A percentile compares a stretch with the other conserved stretches of the same genome.
These are phyloP conservation scores for Phaeosphaeriaceae sp. DNA, from an alignment of 2,329 filamentous ascomycete species.

Conservation along the genomic window DNA sequence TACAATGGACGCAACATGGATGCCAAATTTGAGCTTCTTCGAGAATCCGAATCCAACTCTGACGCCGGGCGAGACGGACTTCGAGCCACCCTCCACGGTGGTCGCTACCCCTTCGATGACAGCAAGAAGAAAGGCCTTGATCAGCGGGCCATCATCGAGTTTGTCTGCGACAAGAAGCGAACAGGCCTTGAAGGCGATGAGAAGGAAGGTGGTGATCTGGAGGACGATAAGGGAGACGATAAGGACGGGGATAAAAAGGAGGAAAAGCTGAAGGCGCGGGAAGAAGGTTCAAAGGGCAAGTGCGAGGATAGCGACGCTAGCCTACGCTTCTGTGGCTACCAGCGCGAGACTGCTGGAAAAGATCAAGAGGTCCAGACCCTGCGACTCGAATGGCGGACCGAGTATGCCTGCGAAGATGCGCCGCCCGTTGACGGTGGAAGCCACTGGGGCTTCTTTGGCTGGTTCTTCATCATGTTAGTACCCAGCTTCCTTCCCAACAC, in stretches of 20 bases:
- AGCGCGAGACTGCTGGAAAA: constrained; percentile 53
- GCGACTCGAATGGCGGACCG: constrained; percentile 83
- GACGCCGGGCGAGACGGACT: constrained; percentile 76
- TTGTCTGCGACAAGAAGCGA: constrained; percentile 77
- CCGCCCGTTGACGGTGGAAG: constrained; percentile 56
- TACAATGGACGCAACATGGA: constrained; percentile 66
- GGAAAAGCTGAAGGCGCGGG: constrained; percentile 24
- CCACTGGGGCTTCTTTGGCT: constrained; percentile 96
- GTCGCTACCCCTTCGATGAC: constrained; percentile 54
- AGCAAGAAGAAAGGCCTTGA: constrained; percentile 56
- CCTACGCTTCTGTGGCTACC: constrained; percentile 79
- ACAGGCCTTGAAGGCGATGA: constrained; percentile 76
- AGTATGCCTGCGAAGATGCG: constrained; percentile 73
- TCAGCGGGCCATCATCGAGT: constrained; percentile 83
- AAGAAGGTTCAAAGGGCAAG: constrained; percentile 46
- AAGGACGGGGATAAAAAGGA: constrained; percentile 27
- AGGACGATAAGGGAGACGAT: constrained; percentile 58
- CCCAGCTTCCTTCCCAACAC: neutral
- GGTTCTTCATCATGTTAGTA: constrained; percentile 89
- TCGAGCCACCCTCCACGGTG: constrained; percentile 70
- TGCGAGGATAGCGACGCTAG: constrained; percentile 54
- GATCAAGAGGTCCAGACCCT: constrained; percentile 66
- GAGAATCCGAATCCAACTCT: constrained; percentile 66
- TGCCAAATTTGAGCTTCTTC: constrained; percentile 70
- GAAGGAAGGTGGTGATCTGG: constrained; percentile 64